These are phyloP conservation scores for Lagenidium giganteum DNA, from an alignment of 352 stramenopile genomes.

Conservation along the genomic window DNA sequence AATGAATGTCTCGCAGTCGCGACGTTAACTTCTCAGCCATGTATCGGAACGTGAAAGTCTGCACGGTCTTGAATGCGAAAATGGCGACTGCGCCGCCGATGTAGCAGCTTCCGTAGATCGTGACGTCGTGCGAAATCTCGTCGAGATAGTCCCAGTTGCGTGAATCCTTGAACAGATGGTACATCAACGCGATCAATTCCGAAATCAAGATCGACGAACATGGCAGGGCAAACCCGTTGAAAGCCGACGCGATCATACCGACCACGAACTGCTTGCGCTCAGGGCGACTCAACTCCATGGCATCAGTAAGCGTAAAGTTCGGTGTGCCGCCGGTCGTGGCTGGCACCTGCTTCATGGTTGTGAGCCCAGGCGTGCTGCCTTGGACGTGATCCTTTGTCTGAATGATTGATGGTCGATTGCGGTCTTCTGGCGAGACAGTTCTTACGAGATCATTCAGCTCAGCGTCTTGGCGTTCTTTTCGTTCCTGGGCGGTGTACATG, in stretches of 20 bases:
- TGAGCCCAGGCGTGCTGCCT: too few relatives aligned
- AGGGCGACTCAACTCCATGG: constrained; percentile 9
- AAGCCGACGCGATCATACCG: neutral
- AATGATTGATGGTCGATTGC: neutral
- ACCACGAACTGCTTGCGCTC: constrained; percentile 5
- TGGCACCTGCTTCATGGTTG: neutral
- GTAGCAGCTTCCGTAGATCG: constrained; percentile 29
- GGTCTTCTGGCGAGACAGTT: neutral
- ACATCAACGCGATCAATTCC: constrained; percentile 18
- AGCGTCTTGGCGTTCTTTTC: neutral
- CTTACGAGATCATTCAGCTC: neutral
- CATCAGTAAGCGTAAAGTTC: constrained; percentile 7
- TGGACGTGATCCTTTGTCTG: too few relatives aligned
- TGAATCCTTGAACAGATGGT: constrained; percentile 18
- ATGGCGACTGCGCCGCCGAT: constrained; percentile 28
- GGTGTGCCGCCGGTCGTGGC: neutral
- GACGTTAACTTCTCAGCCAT: constrained; percentile 49
- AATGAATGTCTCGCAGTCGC: constrained; percentile 40
- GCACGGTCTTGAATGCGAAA: constrained; percentile 13
- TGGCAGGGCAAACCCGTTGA: constrained; percentile 8
- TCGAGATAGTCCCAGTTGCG: constrained; percentile 17
- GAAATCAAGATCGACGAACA: constrained; percentile 8
- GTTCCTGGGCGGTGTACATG: neutral
- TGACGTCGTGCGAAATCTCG: constrained; percentile 27
- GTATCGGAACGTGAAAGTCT: constrained; percentile 42